Evolutionary conservation across 1,284 basidiomycete species (phyloP), one percentile per base, ranked within the genome.

Genomic region (Salmacisia buchloeana): DNA sequence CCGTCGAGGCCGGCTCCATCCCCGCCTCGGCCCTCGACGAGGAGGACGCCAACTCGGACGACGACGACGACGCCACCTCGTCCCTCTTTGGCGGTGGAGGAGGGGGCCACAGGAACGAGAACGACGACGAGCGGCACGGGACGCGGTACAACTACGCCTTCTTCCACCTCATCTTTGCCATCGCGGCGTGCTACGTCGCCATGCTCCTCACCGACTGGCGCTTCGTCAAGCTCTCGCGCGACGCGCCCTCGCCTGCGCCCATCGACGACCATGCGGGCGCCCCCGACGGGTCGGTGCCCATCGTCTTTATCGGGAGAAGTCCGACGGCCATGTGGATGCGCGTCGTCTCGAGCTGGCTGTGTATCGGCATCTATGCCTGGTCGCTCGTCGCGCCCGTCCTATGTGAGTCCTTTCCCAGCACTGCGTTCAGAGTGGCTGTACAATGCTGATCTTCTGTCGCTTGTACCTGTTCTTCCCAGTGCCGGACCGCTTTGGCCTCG

Each of bases 281-380:
- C 27, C 79, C 78, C 36, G 89, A 18, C 7, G 49, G 49, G 3
- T 18, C 25, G 15, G 39, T 15, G 39, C 49, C 49, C 27, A 54
- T 94, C 72, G 92, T 97, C 36, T 93, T 91, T 81, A 97, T 98
- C 63, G 94, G 94, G 25, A 87, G 92, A 56, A 94, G 92, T 10
- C 90, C 93, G 77, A 89, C 91, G 3, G 92, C 94, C 2, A 98
- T 99, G 94, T 98, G 96, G 94, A 97, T 97, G 91, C 85, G 96
- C 4, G 86, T 97, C 52, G 89, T 97, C 36, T 94, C 91, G 56
- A 90, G 90, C 73, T 99, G 94, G 93, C 85, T 94, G 12, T 78
- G 75, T 63, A 71, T 71, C 27, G 41, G 60, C 57, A 69, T 76
- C 18, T 77, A 76, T 35, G 63, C 45, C 5, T 68, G 73, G 69